A percentile compares a stretch with the other conserved stretches of the same genome.
These are phyloP conservation scores for Apophysomyces ossiformis DNA, from an alignment of 371 early-diverging fungal genomes.

Conservation along the genomic window DNA sequence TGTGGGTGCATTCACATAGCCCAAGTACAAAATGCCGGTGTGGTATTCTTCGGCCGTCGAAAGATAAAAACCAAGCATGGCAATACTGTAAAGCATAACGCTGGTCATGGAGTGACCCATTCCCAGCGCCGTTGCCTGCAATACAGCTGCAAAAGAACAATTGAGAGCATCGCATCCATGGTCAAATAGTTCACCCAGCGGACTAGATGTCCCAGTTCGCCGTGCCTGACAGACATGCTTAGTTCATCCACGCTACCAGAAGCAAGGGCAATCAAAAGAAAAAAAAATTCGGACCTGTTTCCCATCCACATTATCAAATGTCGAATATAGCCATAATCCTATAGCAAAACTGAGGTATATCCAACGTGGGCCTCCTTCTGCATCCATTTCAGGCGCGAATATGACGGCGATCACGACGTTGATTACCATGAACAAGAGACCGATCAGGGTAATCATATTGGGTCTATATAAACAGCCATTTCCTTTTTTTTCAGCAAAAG, in stretches of 20 bases:
- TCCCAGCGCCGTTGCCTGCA: slow-evolving; percentile 86
- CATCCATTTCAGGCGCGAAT: slow-evolving; percentile 46
- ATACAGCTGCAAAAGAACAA: slow-evolving; percentile 83
- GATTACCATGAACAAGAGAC: slow-evolving; percentile 85
- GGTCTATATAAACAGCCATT: slow-evolving; percentile 65
- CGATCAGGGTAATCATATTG: slow-evolving; percentile 95
- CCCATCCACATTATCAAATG: slow-evolving; percentile 98
- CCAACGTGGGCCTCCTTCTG: slow-evolving; percentile 47
- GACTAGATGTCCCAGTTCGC: slow-evolving; percentile 87
- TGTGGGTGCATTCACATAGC: slow-evolving; percentile 95
- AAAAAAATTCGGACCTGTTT: slow-evolving; percentile 78
- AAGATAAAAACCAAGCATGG: slow-evolving; percentile 86
- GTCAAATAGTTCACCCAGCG: slow-evolving; percentile 96
- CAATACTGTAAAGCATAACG: slow-evolving; percentile 67
- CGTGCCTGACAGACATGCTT: slow-evolving; percentile 75
- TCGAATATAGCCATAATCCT: slow-evolving; percentile 93
- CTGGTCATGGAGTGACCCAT: slow-evolving; percentile 78
- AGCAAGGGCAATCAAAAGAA: neutral
- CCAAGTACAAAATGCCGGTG: slow-evolving; percentile 91
- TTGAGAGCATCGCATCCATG: slow-evolving; percentile 95
- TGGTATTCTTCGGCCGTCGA: slow-evolving; percentile 97
- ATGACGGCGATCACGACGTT: slow-evolving; percentile 71
- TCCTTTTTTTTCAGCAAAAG: neutral
- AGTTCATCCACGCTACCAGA: neutral
- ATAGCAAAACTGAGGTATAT: slow-evolving; percentile 73